Base-by-base conservation (phyloP, 2,329 filamentous ascomycete genomes). In the Mycosphaerella arachidis region DNA sequence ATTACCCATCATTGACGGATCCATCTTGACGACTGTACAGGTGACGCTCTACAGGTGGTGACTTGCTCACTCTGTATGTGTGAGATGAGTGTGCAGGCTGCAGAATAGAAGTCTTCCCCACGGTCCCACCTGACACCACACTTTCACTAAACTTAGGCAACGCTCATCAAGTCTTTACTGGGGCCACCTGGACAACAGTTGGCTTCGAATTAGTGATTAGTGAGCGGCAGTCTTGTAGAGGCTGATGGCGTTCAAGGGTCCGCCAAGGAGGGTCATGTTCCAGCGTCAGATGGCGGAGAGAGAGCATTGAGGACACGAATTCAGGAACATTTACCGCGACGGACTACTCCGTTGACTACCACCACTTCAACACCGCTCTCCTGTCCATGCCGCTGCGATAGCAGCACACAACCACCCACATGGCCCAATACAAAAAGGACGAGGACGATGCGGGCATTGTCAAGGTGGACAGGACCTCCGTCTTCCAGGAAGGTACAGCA, bases 351-450 rank as follows among this genome's bases (percentile, higher is more conserved):
- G 6, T 50, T 50, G 10, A 46, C 50, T 18, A 50, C 50, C 4
- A 33, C 31, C 24, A 43, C 46, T 13, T 50, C 52, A 31, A 24
- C 30, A 43, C 29, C 40, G 13, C 40, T 33, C 56, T 29, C 52
- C 31, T 29, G 7, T 37, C 46, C 50, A 66, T 67, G 62, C 61
- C 57, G 62, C 63, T 65, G 56, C 64, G 60, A 56, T 64, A 64
- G 63, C 56, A 55, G 58, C 54, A 35, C 48, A 40, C 33, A 56
- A 29, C 18, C 33, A 18, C 53, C 67, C 71, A 37, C 74, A 96
- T 96, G 92, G 94, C 89, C 80, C 96, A 94, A 85, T 88, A 93
- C 82, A 99, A 99, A 82, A 97, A 96, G 84, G 93, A 99, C 78
- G 94, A 97, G 84, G 94, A 99, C 82, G 93, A 97, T 76, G 86